These are phyloP conservation scores for Pseudopediastrum boryanum DNA, from an alignment of 139 green algal species.

Conservation along the genomic window DNA sequence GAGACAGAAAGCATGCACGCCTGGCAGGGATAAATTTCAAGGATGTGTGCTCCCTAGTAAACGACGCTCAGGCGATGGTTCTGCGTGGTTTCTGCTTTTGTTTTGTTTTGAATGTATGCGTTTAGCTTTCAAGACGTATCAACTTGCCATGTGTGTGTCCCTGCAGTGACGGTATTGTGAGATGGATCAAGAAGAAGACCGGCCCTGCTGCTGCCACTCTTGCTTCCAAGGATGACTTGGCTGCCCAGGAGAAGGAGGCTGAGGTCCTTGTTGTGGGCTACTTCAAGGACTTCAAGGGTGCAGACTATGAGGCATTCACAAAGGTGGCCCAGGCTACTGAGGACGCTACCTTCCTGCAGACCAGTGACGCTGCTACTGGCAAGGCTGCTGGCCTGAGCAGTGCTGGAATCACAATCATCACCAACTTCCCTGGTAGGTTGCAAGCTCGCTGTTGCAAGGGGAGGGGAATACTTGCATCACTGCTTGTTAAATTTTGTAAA, in stretches of 20 bases:
- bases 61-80: no score
- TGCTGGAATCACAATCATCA: conserved; percentile 59
- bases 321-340: conserved; percentile 62
- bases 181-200: conserved; percentile 92
- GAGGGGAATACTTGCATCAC: no score
- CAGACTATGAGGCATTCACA: conserved; percentile 65
- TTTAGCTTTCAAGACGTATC: no score
- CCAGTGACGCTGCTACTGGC: conserved; percentile 67
- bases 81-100: no score
- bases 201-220: conserved; percentile 74
- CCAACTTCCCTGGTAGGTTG: conserved; percentile 72
- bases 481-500: neutral
- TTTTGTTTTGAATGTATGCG: no score
- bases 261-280: conserved; percentile 72
- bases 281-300: conserved; percentile 73
- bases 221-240: conserved; percentile 49
- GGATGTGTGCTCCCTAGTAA: no score
- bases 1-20: no score
- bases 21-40: no score
- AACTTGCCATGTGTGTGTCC: neutral
- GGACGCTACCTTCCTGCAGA: conserved; percentile 70
- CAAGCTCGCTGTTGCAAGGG: no score
- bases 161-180: conserved; percentile 74
- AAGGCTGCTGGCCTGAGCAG: conserved; percentile 64
- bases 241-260: conserved; percentile 52